Evolutionary conservation across 805 yeast species (phyloP).

Genomic region (Yarrowia keelungensis): DNA sequence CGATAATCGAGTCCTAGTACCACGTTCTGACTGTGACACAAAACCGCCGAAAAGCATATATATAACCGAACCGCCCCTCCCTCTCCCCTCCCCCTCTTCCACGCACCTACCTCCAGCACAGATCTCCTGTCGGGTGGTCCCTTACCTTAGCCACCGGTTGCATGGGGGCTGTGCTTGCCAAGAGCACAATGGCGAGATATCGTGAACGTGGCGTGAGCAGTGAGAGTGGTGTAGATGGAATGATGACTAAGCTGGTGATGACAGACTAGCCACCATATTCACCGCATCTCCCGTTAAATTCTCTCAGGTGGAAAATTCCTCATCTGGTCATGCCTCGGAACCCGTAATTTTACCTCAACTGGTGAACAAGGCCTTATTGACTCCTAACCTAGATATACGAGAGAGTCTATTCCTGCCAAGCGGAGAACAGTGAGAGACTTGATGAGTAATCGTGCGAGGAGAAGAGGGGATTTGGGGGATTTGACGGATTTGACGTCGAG

Average conservation of each 20-base stretch:
- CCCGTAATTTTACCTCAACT: slow-evolving; percentile 11
- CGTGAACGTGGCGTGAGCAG: slow-evolving; percentile 5
- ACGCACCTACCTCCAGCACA: background rate
- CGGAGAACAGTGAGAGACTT: background rate
- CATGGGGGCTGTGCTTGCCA: slow-evolving; percentile 35
- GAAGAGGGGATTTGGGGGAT: background rate
- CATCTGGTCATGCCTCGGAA: background rate
- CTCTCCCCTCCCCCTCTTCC: background rate
- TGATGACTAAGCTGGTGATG: too few relatives aligned
- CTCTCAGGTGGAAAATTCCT: too few relatives aligned
- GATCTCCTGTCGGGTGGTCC: slow-evolving; percentile 20
- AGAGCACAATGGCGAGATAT: slow-evolving; percentile 33
- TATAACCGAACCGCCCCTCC: too few relatives aligned
- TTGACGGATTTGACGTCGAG: too few relatives aligned
- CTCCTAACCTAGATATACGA: slow-evolving; percentile 33
- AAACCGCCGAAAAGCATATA: background rate
- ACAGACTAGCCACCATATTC: too few relatives aligned
- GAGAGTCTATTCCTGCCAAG: slow-evolving; percentile 13
- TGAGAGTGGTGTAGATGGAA: too few relatives aligned
- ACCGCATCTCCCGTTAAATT: too few relatives aligned
- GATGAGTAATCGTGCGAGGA: background rate
- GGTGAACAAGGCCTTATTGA: slow-evolving; percentile 12
- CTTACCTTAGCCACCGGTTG: slow-evolving; percentile 28
- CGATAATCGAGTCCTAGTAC: too few relatives aligned
- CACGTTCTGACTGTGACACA: background rate